Evolutionary conservation across 2,329 filamentous ascomycete species (phyloP).

Genomic region (Alternaria ethzedia): DNA sequence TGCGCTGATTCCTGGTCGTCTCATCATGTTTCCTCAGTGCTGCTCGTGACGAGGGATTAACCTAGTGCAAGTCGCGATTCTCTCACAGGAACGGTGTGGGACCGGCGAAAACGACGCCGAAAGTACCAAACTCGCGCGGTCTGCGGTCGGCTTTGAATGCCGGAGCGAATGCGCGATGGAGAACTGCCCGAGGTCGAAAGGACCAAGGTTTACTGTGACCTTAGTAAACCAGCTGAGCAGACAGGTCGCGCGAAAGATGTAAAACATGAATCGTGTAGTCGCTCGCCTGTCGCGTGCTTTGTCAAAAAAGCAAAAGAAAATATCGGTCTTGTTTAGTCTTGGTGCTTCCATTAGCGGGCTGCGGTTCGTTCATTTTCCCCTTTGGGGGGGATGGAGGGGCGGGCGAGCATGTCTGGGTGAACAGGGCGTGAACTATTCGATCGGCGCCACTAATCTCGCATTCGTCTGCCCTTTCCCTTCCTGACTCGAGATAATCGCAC

Average conservation of each 20-base stretch:
- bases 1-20: neutral
- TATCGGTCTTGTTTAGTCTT: neutral
- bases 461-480: neutral
- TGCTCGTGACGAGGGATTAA: neutral
- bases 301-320: neutral
- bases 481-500: neutral
- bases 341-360: neutral
- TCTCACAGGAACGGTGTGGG: neutral
- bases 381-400: neutral
- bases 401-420: constrained; percentile 6
- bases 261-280: neutral
- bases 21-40: neutral
- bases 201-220: neutral
- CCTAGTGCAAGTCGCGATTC: neutral
- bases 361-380: neutral
- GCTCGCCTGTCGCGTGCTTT: neutral
- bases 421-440: constrained; percentile 15
- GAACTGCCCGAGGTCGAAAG: neutral
- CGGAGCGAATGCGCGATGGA: neutral
- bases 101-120: neutral
- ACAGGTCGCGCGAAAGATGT: neutral
- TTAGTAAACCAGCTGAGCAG: neutral
- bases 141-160: neutral
- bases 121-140: neutral
- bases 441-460: constrained; percentile 2